Conservation (phyloP, 768 basidiomycete species). For the Mycena floridula region DNA sequence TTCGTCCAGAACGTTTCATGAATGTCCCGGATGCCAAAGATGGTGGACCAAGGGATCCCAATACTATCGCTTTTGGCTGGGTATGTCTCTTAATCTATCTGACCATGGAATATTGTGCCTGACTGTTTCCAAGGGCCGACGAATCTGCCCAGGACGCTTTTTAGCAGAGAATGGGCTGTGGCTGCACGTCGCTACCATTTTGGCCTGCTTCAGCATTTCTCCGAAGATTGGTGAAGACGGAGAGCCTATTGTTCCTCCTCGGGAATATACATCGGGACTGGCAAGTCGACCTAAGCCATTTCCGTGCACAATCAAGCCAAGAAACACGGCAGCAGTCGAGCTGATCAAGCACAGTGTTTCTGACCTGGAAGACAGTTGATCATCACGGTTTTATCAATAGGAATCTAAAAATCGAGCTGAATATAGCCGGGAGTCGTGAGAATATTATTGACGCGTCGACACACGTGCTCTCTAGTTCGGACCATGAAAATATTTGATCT, state of each 20-base stretch:
- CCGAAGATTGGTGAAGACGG: slow-evolving; percentile 2
- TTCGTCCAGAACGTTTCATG: slow-evolving; percentile 3
- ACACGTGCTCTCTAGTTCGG: no score
- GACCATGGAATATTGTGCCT: not conserved
- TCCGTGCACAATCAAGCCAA: slow-evolving; percentile 7
- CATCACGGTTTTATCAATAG: no score
- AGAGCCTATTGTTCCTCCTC: slow-evolving; percentile 1
- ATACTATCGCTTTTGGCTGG: slow-evolving; percentile 7
- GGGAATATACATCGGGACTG: slow-evolving; percentile 6
- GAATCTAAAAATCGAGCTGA: no score
- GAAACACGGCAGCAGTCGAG: slow-evolving; percentile 5
- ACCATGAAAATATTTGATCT: no score
- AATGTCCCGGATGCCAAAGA: not conserved
- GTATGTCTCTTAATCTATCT: slow-evolving; percentile 1
- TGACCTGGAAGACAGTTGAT: slow-evolving; percentile 19
- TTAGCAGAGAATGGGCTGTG: slow-evolving; percentile 8
- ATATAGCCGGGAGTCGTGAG: no score
- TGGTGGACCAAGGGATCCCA: slow-evolving; percentile 5
- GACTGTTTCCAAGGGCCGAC: slow-evolving; percentile 2
- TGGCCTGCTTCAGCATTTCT: slow-evolving; percentile 7
- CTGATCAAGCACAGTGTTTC: slow-evolving; percentile 29
- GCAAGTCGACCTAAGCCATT: slow-evolving; percentile 12
- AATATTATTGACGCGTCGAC: no score
- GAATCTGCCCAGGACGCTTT: slow-evolving; percentile 8
- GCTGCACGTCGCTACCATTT: slow-evolving; percentile 6